Percentiles rank a stretch among this genome's conserved stretches.
Evolutionary conservation across 768 basidiomycete genomes (phyloP).

Genomic region (Psilocybe cyanescens): DNA sequence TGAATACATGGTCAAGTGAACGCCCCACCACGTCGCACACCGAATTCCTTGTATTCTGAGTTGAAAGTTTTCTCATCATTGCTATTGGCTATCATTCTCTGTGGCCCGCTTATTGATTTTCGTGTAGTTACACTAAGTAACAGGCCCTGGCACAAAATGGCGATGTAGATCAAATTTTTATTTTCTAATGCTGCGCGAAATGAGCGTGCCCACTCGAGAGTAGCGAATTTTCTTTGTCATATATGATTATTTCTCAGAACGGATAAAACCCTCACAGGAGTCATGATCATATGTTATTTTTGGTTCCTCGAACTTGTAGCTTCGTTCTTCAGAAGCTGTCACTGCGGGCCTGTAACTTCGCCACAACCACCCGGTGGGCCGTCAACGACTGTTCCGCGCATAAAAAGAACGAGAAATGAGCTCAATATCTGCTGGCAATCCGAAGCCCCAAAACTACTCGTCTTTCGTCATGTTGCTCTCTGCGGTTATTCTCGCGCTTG

Average conservation of each 20-base stretch:
- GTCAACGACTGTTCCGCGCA: not conserved
- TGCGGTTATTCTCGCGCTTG: constrained; percentile 13
- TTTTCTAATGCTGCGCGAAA: too few relatives aligned
- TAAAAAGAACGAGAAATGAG: not conserved
- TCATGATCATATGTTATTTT: not conserved
- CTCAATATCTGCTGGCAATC: not conserved
- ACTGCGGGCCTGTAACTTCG: not conserved
- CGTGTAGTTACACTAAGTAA: too few relatives aligned
- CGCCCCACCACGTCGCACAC: not conserved
- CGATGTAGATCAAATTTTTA: too few relatives aligned
- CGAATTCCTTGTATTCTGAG: too few relatives aligned
- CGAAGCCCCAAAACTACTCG: not conserved
- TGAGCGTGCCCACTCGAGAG: not conserved
- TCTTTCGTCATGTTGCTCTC: constrained; percentile 18
- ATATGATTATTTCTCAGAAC: not conserved
- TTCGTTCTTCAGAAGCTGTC: not conserved
- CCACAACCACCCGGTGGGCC: not conserved
- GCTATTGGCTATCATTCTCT: not conserved
- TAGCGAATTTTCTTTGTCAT: not conserved
- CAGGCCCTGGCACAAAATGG: too few relatives aligned
- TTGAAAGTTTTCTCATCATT: not conserved
- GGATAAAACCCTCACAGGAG: too few relatives aligned
- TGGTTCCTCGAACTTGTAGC: not conserved
- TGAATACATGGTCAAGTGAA: not conserved
- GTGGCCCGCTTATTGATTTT: too few relatives aligned